Base-by-base conservation (phyloP, 2,329 filamentous ascomycete genomes). In the Leptoxyphium fumago region DNA sequence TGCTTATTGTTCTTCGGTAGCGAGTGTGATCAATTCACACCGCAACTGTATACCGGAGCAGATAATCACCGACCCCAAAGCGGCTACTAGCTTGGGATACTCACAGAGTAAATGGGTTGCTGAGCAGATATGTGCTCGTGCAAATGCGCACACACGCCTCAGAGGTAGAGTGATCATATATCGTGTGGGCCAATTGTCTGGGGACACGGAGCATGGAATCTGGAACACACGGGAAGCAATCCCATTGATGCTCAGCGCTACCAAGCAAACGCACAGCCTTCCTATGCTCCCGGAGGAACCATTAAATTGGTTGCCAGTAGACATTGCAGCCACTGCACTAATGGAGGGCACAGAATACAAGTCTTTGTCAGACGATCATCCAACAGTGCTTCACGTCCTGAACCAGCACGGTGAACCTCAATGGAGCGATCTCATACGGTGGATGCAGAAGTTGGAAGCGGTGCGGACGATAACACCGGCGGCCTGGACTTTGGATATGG, bases 21-120 rank as follows among this genome's bases (percentile, higher is more conserved):
- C 72, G 9, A 66, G 64, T 36, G 63, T 68, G 14, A 61, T 66
- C 29, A 50, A 49, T 10, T 50, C 60, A 11, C 38, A 49, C 30
- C 34, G 44, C 18, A 32, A 48, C 9, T 50, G 47, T 2, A 65
- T 74, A 21, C 57, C 60, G 1, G 72, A 77, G 51, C 41, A 41
- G 2, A 53, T 70, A 2, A 61, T 68, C 1, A 43, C 52, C 1
- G 53, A 68, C 21, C 67, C 72, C 1, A 51, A 55, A 2, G 59
- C 67, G 30, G 67, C 71, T 1, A 67, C 68, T 1, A 54, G 63
- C 0, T 60, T 75, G 5, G 75, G 75, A 4, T 78, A 78, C 50
- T 69, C 71, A 1, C 65, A 65, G 26, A 76, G 72, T 1, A 71
- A 75, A 58, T 77, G 74, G 73, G 71, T 77, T 1, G 74, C 73